These are phyloP conservation scores for Maudiozyma humilis DNA, from an alignment of 1,139 yeast species.

Conservation along the genomic window DNA sequence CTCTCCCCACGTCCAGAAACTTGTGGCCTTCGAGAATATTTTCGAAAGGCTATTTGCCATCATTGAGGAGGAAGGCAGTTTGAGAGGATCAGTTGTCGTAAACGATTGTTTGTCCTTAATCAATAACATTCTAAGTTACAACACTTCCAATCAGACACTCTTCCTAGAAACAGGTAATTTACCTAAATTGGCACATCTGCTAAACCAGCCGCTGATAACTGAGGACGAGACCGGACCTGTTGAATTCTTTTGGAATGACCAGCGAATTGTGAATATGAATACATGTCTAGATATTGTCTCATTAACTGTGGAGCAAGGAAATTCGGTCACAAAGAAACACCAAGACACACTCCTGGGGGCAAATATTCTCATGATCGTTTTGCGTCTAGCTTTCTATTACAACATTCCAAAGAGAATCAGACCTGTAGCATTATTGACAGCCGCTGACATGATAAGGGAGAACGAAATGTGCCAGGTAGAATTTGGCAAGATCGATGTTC, in stretches of 20 bases:
- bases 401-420: slow-evolving; percentile 56
- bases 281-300: slow-evolving; percentile 67
- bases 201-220: slow-evolving; percentile 48
- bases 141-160: slow-evolving; percentile 82
- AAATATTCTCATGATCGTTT: slow-evolving; percentile 56
- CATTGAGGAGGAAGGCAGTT: slow-evolving; percentile 81
- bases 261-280: slow-evolving; percentile 56
- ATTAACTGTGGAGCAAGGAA: slow-evolving; percentile 67
- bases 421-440: slow-evolving; percentile 58
- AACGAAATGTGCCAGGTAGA: slow-evolving; percentile 57
- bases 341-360: slow-evolving; percentile 56
- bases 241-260: slow-evolving; percentile 62
- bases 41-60: slow-evolving; percentile 74
- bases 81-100: slow-evolving; percentile 81
- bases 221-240: slow-evolving; percentile 31
- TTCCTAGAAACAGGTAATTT: slow-evolving; percentile 81
- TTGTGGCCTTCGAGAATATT: slow-evolving; percentile 90
- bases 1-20: slow-evolving; percentile 79
- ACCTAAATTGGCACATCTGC: slow-evolving; percentile 51
- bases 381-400: slow-evolving; percentile 62
- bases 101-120: slow-evolving; percentile 80
- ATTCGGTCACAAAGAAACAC: slow-evolving; percentile 51
- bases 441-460: slow-evolving; percentile 66
- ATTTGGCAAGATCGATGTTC: slow-evolving; percentile 80
- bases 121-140: slow-evolving; percentile 65